Base-by-base conservation (phyloP, 176 grass and related monocot genomes). In the Oryza coarctata region DNA sequence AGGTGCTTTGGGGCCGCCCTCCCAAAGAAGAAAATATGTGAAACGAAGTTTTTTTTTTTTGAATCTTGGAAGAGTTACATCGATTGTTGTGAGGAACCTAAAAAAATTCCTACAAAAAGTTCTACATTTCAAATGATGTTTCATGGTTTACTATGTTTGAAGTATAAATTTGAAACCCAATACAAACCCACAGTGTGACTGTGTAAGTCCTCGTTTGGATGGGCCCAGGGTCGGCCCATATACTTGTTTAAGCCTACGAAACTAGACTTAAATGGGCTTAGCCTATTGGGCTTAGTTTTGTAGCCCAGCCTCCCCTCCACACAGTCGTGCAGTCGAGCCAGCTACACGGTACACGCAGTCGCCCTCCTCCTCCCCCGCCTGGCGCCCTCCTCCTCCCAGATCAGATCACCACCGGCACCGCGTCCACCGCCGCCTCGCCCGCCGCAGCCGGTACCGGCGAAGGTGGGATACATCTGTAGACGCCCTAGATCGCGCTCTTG, bases 321-420 rank as follows among this genome's bases (percentile, higher is more conserved):
- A 18, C 22, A 50, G 1, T 18, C 17, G 47, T 20, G 47, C 47
- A 50, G 47, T 50, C 50, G 70, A 65, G 60, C 39, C 30, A 26
- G 31, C 73, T 44, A 70, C 57, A 11, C 64, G 41, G 39, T 70
- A 70, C 40, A 70, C 20, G 36, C 33, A 61, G 67, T 73, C 44
- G 72, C 82, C 83, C 83, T 79, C 73, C 86, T 81, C 58, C 71
- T 6, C 35, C 3, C 60, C 58, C 58, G 29, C 72, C 77, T 71
- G 57, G 73, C 87, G 65, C 78, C n/a, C 32, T 33, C 45, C 83
- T 75, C 45, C 83, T 70, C 67, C 36, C 57, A 82, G 88, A 89
- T 89, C 88, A 86, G 77, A 86, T 86, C 84, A 75, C 70, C 87
- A 82, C 77, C 78, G 41, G 25, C 65, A 70, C 27, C 63, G 23